phyloP scores from a whole-genome alignment of 2,329 filamentous ascomycete genomes.

The Berkeleyomyces rouxiae region DNA sequence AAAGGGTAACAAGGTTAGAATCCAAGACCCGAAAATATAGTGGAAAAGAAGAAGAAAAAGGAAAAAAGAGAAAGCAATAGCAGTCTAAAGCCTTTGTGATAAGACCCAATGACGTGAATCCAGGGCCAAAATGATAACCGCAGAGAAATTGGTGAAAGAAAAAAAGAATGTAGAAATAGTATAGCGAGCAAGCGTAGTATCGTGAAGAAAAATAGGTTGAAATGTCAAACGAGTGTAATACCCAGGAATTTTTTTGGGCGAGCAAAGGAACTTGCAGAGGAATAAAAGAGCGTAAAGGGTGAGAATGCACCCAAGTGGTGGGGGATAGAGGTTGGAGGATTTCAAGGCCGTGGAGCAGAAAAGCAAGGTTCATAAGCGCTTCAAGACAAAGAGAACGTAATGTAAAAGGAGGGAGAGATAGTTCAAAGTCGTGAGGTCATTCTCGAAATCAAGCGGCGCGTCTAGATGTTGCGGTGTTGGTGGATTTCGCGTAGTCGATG shows the following conservation, averaged over 20 bases:
- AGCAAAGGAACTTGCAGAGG: neutral
- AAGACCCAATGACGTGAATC: neutral
- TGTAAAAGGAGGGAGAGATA: neutral
- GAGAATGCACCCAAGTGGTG: neutral
- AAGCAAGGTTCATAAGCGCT: too few species aligned
- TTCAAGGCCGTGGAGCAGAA: neutral
- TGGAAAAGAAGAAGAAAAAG: neutral
- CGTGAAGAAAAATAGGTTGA: neutral
- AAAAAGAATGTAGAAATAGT: neutral
- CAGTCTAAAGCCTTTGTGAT: neutral
- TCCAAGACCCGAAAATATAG: neutral
- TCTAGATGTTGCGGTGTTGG: constrained; percentile 30
- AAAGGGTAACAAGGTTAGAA: neutral
- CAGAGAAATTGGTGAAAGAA: constrained; percentile 2
- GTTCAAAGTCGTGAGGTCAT: neutral
- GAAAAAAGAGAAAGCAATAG: neutral
- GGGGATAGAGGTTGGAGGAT: neutral
- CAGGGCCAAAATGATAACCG: neutral
- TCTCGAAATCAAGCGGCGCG: constrained; percentile 27
- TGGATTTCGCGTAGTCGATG: constrained; percentile 39
- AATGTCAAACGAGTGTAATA: neutral
- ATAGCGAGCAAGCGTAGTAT: neutral
- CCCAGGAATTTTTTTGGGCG: too few species aligned
- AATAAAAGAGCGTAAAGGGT: neutral
- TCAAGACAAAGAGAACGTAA: neutral